These are phyloP conservation scores for Tricholoma matsutake DNA, from an alignment of 768 basidiomycete genomes.

Conservation along the genomic window DNA sequence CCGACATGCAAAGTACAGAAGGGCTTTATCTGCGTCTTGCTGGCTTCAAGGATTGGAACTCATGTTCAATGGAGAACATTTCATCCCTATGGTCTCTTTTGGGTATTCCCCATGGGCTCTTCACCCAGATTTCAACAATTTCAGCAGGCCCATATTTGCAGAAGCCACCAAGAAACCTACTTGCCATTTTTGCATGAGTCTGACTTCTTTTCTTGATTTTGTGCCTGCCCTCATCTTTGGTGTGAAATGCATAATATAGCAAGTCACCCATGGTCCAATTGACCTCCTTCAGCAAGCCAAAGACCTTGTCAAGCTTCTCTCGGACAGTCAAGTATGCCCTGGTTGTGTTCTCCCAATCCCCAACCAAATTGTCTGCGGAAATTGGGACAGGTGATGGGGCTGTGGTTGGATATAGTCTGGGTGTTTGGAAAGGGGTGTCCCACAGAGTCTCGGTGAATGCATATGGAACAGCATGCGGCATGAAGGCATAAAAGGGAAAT, in stretches of 20 bases:
- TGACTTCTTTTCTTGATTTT: not conserved
- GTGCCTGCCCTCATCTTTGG: not conserved
- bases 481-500: not conserved
- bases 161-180: not conserved
- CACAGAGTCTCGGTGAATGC: too few species aligned
- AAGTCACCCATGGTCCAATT: conserved; percentile 1
- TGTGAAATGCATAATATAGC: not conserved
- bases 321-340: not conserved
- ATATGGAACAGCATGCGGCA: not conserved
- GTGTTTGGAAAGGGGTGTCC: too few species aligned
- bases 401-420: not conserved
- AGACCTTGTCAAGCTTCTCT: not conserved
- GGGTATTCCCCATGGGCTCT: conserved; percentile 11
- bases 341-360: too few species aligned
- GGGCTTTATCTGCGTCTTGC: conserved; percentile 1
- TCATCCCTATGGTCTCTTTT: not conserved
- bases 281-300: not conserved
- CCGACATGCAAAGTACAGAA: not conserved
- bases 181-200: not conserved
- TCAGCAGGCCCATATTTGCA: conserved; percentile 3
- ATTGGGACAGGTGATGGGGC: not conserved
- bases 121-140: conserved; percentile 14
- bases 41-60: conserved; percentile 8
- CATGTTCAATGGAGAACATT: conserved; percentile 9
- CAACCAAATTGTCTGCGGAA: too few species aligned